Percentiles rank a stretch among this genome's conserved stretches.
These are phyloP conservation scores for Grosmannia huntii DNA, from an alignment of 2,329 filamentous ascomycete species.

Conservation along the genomic window DNA sequence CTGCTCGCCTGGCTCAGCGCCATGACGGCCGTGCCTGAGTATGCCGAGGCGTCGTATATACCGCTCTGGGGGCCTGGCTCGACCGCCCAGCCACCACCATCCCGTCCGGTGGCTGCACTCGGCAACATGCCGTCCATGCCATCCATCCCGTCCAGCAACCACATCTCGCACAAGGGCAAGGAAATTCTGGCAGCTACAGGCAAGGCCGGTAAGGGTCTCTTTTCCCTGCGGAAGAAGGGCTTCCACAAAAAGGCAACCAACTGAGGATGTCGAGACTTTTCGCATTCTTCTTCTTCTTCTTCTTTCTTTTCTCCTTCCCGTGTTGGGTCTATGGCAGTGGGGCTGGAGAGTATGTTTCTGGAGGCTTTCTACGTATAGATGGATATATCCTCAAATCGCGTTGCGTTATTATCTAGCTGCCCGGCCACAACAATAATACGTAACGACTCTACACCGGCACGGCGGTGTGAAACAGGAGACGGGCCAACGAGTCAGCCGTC, in stretches of 20 bases:
- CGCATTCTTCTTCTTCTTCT: neutral
- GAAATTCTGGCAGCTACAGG: slow-evolving; percentile 78
- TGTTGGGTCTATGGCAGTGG: too few species aligned
- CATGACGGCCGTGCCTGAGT: slow-evolving; percentile 35
- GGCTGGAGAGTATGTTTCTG: too few species aligned
- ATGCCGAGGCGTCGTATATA: slow-evolving; percentile 22
- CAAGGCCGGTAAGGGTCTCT: slow-evolving; percentile 78
- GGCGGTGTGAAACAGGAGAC: too few species aligned
- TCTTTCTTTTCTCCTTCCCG: neutral
- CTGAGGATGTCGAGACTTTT: too few species aligned
- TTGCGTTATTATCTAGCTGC: too few species aligned
- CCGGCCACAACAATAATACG: too few species aligned
- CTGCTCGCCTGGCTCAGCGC: slow-evolving; percentile 45
- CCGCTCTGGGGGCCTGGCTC: slow-evolving; percentile 13
- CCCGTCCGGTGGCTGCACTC: slow-evolving; percentile 21
- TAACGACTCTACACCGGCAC: too few species aligned
- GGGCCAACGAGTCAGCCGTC: too few species aligned
- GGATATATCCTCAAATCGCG: too few species aligned
- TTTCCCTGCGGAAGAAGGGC: slow-evolving; percentile 83
- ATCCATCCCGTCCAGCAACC: slow-evolving; percentile 37
- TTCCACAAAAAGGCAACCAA: slow-evolving; percentile 27
- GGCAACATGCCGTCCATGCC: slow-evolving; percentile 31
- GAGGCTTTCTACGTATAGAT: too few species aligned
- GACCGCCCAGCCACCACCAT: slow-evolving; percentile 24
- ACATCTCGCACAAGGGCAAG: slow-evolving; percentile 74